Percentiles rank a stretch among this genome's conserved stretches.
These are phyloP conservation scores for Aspergillus sp. DNA, from an alignment of 2,329 filamentous ascomycete species.

Conservation along the genomic window DNA sequence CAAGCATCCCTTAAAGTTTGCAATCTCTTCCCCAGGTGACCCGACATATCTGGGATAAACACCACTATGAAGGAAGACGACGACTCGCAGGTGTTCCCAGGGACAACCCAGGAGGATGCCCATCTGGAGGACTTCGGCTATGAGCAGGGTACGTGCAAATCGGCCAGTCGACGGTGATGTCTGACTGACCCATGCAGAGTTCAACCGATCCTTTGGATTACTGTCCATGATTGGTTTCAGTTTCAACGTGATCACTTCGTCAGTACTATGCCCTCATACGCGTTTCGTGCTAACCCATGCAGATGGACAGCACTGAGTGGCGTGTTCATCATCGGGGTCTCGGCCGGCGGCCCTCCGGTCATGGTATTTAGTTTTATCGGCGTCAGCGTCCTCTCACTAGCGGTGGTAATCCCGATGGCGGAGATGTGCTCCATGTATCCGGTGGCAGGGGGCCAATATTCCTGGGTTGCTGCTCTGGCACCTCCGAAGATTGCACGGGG, in stretches of 20 bases:
- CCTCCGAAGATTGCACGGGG: conserved; percentile 38
- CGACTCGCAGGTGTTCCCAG: neutral
- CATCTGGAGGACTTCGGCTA: conserved; percentile 31
- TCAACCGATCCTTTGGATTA: conserved; percentile 48
- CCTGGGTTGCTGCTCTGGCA: conserved; percentile 49
- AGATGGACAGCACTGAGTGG: conserved; percentile 50
- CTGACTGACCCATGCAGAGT: conserved; percentile 41
- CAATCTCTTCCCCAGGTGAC: no score
- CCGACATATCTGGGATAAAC: no score
- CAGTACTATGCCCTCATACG: conserved; percentile 5
- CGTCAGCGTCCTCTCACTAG: conserved; percentile 42
- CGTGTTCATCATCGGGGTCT: conserved; percentile 47
- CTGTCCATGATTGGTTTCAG: conserved; percentile 52
- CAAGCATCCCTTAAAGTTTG: no score
- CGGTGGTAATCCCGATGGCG: conserved; percentile 50
- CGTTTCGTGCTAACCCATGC: conserved; percentile 2
- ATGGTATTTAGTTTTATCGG: conserved; percentile 52
- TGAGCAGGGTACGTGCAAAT: conserved; percentile 26
- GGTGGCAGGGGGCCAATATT: conserved; percentile 49
- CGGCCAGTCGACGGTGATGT: neutral
- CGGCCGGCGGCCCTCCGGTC: conserved; percentile 48
- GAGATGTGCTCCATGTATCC: conserved; percentile 51
- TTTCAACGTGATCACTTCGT: conserved; percentile 50
- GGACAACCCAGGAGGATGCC: conserved; percentile 23
- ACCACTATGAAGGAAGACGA: neutral